These are phyloP conservation scores for Hanseniaspora guilliermondii DNA, from an alignment of 805 yeast species.

Conservation along the genomic window DNA sequence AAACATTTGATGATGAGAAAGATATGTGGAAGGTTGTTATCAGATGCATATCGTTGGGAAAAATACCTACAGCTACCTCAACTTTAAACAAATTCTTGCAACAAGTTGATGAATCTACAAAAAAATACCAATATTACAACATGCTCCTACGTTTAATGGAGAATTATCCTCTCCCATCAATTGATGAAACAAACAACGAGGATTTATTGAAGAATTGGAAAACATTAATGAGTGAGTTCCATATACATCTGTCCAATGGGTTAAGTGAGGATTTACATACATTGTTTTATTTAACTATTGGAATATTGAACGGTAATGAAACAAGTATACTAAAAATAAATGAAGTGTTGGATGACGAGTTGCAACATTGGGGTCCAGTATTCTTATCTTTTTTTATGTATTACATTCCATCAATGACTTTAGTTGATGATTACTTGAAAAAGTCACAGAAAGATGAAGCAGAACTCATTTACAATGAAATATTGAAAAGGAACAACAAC, in stretches of 20 bases:
- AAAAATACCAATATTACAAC: not conserved
- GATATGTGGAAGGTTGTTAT: slow-evolving; percentile 2
- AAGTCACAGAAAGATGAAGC: slow-evolving; percentile 19
- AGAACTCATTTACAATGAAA: not conserved
- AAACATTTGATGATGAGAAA: not conserved
- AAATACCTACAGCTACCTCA: not conserved
- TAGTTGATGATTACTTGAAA: slow-evolving; percentile 33
- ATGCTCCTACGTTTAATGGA: not conserved
- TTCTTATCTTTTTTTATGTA: slow-evolving; percentile 34
- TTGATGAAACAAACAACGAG: not conserved
- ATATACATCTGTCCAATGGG: not conserved
- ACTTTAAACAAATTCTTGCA: not conserved
- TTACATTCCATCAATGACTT: slow-evolving; percentile 42
- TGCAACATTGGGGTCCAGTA: not conserved
- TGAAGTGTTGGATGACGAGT: not conserved
- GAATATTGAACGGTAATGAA: slow-evolving; percentile 9
- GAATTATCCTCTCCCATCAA: not conserved
- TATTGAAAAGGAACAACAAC: not conserved
- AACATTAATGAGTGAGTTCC: not conserved
- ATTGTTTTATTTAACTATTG: not conserved
- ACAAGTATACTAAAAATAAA: not conserved
- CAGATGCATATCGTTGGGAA: not conserved
- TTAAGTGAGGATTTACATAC: not conserved
- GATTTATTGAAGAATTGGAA: slow-evolving; percentile 2
- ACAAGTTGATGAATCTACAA: not conserved